Percentiles rank a stretch among this genome's conserved stretches.
Evolutionary conservation across 192 early-diverging fungal genomes (phyloP).

Genomic region (Nowakowskiella sp.): DNA sequence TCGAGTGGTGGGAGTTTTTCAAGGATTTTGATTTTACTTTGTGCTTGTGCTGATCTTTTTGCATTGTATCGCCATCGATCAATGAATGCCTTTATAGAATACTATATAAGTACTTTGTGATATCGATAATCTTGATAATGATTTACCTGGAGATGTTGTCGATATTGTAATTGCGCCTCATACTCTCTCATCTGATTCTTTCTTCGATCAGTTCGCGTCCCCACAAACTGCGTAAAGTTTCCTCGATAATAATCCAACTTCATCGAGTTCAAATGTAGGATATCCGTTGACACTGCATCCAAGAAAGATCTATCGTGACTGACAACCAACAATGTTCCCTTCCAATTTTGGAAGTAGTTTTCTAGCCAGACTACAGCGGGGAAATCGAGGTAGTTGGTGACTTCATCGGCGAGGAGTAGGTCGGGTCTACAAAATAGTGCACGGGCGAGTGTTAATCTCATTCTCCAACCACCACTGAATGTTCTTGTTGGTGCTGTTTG

Average conservation of each 20-base stretch:
- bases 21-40: slow-evolving; percentile 95
- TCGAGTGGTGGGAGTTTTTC: slow-evolving; percentile 92
- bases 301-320: slow-evolving; percentile 98
- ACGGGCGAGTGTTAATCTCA: slow-evolving; percentile 75
- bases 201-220: slow-evolving; percentile 82
- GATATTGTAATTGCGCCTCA: slow-evolving; percentile 89
- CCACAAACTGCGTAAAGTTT: slow-evolving; percentile 85
- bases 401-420: slow-evolving; percentile 80
- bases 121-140: neutral
- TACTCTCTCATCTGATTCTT: slow-evolving; percentile 90
- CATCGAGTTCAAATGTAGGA: slow-evolving; percentile 91
- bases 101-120: neutral
- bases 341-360: slow-evolving; percentile 85
- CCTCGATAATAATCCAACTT: slow-evolving; percentile 91
- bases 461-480: slow-evolving; percentile 79
- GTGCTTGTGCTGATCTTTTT: slow-evolving; percentile 92
- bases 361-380: slow-evolving; percentile 98
- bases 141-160: slow-evolving; percentile 74
- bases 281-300: slow-evolving; percentile 95
- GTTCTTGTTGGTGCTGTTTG: slow-evolving; percentile 54
- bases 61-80: slow-evolving; percentile 99
- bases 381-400: slow-evolving; percentile 61
- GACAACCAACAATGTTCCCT: slow-evolving; percentile 87
- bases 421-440: slow-evolving; percentile 76
- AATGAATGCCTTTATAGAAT: slow-evolving; percentile 68